These are phyloP conservation scores for Chaetomium sp. DNA, from an alignment of 2,329 filamentous ascomycete species.

Conservation along the genomic window DNA sequence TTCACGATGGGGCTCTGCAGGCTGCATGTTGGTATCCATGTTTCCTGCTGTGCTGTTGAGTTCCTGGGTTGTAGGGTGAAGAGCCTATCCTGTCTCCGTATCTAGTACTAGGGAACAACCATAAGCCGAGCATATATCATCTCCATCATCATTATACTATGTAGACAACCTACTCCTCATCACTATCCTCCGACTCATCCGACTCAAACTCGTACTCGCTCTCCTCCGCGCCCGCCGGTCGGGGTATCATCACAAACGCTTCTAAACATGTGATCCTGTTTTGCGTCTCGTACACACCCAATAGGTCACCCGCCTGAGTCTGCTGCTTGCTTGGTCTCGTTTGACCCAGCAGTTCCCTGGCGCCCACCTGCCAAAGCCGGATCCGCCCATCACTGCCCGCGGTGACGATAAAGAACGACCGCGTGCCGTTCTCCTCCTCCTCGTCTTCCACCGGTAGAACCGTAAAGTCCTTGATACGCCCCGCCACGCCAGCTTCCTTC, in stretches of 20 bases:
- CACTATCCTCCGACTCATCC: slow-evolving; percentile 30
- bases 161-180: slow-evolving; percentile 16
- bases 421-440: slow-evolving; percentile 31
- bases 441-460: slow-evolving; percentile 44
- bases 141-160: background rate
- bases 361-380: slow-evolving; percentile 63
- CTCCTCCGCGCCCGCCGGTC: slow-evolving; percentile 54
- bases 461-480: slow-evolving; percentile 84
- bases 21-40: no score
- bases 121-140: background rate
- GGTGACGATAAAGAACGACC: slow-evolving; percentile 56
- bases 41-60: no score
- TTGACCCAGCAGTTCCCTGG: slow-evolving; percentile 33
- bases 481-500: slow-evolving; percentile 55
- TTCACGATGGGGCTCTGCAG: no score
- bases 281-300: slow-evolving; percentile 76
- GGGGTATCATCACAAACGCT: slow-evolving; percentile 76
- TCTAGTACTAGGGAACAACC: background rate
- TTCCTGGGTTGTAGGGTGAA: no score
- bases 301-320: slow-evolving; percentile 52
- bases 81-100: no score
- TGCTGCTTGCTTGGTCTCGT: slow-evolving; percentile 15
- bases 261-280: slow-evolving; percentile 85
- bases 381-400: slow-evolving; percentile 81
- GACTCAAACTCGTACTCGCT: slow-evolving; percentile 46